Percentiles rank a stretch among this genome's conserved stretches.
Evolutionary conservation across 331 rosid species (phyloP).

Genomic region (Malus hybrid): DNA sequence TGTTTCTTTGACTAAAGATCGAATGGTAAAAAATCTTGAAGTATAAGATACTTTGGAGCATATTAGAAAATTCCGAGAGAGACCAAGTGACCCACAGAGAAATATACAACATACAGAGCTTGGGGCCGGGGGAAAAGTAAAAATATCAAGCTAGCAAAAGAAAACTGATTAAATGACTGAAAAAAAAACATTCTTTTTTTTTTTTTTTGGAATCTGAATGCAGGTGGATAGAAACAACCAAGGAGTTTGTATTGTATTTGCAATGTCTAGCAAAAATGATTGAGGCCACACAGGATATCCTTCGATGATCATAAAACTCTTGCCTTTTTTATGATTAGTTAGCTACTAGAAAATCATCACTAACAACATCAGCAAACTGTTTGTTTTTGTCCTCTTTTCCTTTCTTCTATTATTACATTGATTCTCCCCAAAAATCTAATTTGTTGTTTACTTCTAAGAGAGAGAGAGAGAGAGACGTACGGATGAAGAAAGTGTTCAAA

Average conservation of each 20-base stretch:
- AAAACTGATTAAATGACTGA: constrained; percentile 23
- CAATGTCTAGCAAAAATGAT: constrained; percentile 15
- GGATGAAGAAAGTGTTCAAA: constrained; percentile 98
- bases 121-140: neutral
- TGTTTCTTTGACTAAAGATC: neutral
- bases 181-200: constrained; percentile 3
- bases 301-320: neutral
- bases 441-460: constrained; percentile 21
- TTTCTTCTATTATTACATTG: constrained; percentile 27
- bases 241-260: constrained; percentile 26
- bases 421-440: constrained; percentile 39
- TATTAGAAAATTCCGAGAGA: neutral
- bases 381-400: constrained; percentile 10
- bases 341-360: neutral
- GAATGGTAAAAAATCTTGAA: neutral
- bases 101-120: neutral
- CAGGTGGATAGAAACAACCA: constrained; percentile 48
- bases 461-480: constrained; percentile 22
- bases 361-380: constrained; percentile 13
- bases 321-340: neutral
- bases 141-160: neutral
- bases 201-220: constrained; percentile 50
- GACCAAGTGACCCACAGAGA: constrained; percentile 20
- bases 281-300: constrained; percentile 19
- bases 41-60: neutral